Evolutionary conservation across 495 filamentous ascomycete genomes (phyloP).

Genomic region (Penicillium cinerascens): DNA sequence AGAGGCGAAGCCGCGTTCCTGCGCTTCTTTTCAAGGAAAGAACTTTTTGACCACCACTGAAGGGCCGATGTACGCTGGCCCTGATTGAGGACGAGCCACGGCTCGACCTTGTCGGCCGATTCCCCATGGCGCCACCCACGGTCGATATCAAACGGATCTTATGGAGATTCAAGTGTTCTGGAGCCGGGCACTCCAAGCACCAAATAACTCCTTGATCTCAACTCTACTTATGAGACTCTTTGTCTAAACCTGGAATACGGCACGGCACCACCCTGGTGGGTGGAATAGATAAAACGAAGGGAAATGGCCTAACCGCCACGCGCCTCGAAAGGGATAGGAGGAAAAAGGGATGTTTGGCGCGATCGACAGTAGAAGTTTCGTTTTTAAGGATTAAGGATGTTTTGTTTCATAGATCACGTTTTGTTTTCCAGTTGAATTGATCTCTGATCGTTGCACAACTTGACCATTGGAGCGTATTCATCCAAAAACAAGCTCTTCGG

Average conservation of each 20-base stretch:
- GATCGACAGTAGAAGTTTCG: neutral
- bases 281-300: neutral
- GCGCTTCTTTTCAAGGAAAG: neutral
- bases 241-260: constrained; percentile 6
- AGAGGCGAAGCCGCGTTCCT: neutral
- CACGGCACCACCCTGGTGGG: neutral
- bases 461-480: neutral
- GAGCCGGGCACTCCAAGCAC: constrained; percentile 7
- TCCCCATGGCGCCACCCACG: neutral
- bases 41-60: neutral
- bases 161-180: neutral
- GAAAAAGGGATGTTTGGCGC: neutral
- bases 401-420: constrained; percentile 3
- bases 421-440: neutral
- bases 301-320: neutral
- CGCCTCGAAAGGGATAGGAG: neutral
- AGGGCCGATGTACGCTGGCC: neutral
- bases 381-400: constrained; percentile 1
- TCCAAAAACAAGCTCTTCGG: neutral
- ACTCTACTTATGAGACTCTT: neutral
- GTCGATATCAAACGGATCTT: neutral
- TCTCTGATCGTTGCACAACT: neutral
- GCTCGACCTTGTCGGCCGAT: neutral
- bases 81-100: neutral
- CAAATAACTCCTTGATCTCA: neutral